phyloP scores from a whole-genome alignment of 1,284 basidiomycete genomes.

The Cryptococcus amylolentus region DNA sequence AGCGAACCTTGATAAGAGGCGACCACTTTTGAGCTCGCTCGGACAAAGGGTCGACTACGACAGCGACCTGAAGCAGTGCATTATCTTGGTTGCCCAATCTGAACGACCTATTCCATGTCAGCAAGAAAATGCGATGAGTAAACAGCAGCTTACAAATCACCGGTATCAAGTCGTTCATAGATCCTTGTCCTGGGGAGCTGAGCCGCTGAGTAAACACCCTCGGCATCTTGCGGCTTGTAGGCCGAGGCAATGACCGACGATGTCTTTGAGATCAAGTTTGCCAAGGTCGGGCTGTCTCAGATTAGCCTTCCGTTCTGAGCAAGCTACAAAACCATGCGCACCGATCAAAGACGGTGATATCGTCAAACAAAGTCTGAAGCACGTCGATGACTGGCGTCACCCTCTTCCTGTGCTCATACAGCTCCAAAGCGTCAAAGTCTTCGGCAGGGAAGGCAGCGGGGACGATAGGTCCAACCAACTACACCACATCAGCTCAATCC shows the following conservation, averaged over 20 bases:
- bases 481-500: background rate
- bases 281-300: conserved; percentile 54
- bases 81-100: conserved; percentile 63
- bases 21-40: conserved; percentile 82
- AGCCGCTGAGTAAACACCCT: conserved; percentile 65
- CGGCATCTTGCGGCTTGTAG: conserved; percentile 65
- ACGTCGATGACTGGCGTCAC: conserved; percentile 65
- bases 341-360: conserved; percentile 54
- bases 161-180: conserved; percentile 60
- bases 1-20: conserved; percentile 64
- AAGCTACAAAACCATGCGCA: conserved; percentile 10
- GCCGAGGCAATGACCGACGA: conserved; percentile 65
- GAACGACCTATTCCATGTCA: conserved; percentile 57
- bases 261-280: conserved; percentile 61
- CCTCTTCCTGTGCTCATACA: conserved; percentile 69
- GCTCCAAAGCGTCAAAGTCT: conserved; percentile 66
- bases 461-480: conserved; percentile 66
- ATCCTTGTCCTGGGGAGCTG: conserved; percentile 53
- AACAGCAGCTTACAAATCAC: conserved; percentile 59
- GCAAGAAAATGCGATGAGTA: background rate
- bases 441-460: conserved; percentile 58
- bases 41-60: conserved; percentile 79
- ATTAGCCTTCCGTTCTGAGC: conserved; percentile 1
- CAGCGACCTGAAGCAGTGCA: conserved; percentile 68
- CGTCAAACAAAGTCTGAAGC: conserved; percentile 56